A percentile compares a stretch with the other conserved stretches of the same genome.
These are phyloP conservation scores for Sarocladiaceae sp. DNA, from an alignment of 2,329 filamentous ascomycete species.

Conservation along the genomic window DNA sequence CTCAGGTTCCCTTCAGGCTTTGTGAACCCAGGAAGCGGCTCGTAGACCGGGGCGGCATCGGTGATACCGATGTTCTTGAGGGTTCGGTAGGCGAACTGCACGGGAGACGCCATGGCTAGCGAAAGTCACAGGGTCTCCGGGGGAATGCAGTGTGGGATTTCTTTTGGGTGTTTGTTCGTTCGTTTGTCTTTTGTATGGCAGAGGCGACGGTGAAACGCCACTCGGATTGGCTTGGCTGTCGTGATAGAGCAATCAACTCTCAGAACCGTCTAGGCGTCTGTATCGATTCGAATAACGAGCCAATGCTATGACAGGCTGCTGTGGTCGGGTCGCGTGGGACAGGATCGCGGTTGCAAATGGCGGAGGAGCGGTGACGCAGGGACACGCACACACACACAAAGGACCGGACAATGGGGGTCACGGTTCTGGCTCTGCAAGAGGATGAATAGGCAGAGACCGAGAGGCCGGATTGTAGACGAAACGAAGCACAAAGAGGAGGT, in stretches of 20 bases:
- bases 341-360: slow-evolving; percentile 1
- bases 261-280: slow-evolving; percentile 1
- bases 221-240: slow-evolving; percentile 2
- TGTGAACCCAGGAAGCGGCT: slow-evolving; percentile 72
- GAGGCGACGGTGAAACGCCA: background rate
- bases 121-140: slow-evolving; percentile 65
- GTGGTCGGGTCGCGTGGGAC: slow-evolving; percentile 7
- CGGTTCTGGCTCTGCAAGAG: too few relatives aligned
- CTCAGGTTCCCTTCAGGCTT: slow-evolving; percentile 91
- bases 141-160: slow-evolving; percentile 18
- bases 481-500: slow-evolving; percentile 28
- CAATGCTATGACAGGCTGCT: too few relatives aligned
- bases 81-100: slow-evolving; percentile 96
- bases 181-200: slow-evolving; percentile 8
- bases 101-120: slow-evolving; percentile 88
- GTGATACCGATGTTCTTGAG: slow-evolving; percentile 93
- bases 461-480: slow-evolving; percentile 24
- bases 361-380: slow-evolving; percentile 7
- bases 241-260: background rate
- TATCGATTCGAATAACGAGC: background rate
- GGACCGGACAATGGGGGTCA: too few relatives aligned
- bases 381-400: slow-evolving; percentile 6
- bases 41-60: slow-evolving; percentile 85
- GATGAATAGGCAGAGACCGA: slow-evolving; percentile 17
- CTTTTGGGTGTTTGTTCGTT: slow-evolving; percentile 4